These are phyloP conservation scores for Penicillium polonicum DNA, from an alignment of 2,329 filamentous ascomycete genomes.

Conservation along the genomic window DNA sequence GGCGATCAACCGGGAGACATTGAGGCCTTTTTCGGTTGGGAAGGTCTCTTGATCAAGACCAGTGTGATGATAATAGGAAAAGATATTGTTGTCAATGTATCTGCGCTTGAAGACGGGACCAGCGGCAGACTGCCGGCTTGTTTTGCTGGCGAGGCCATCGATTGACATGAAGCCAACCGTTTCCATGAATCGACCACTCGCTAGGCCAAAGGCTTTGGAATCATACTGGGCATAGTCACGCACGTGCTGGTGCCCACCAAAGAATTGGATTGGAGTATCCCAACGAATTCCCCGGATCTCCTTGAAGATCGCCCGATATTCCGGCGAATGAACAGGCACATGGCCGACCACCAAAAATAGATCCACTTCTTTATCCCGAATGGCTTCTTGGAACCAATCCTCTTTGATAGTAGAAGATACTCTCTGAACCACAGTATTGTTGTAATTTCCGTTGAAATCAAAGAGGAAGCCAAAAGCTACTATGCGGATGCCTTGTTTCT, in stretches of 20 bases:
- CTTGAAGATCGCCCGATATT: slow-evolving; percentile 74
- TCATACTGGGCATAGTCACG: slow-evolving; percentile 82
- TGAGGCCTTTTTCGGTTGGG: slow-evolving; percentile 69
- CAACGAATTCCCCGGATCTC: slow-evolving; percentile 74
- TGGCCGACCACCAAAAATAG: slow-evolving; percentile 85
- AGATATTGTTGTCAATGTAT: slow-evolving; percentile 94
- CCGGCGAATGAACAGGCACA: slow-evolving; percentile 75
- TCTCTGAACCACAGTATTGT: slow-evolving; percentile 81
- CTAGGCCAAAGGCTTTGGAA: slow-evolving; percentile 71
- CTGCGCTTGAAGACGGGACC: slow-evolving; percentile 66
- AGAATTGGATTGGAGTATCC: slow-evolving; percentile 84
- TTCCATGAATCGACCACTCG: slow-evolving; percentile 90
- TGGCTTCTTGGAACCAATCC: slow-evolving; percentile 83
- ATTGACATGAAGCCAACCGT: slow-evolving; percentile 93
- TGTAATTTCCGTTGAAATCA: slow-evolving; percentile 85
- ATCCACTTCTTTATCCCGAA: slow-evolving; percentile 75
- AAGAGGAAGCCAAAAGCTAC: slow-evolving; percentile 93
- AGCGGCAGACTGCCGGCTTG: slow-evolving; percentile 30
- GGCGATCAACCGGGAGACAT: slow-evolving; percentile 68
- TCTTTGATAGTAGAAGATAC: slow-evolving; percentile 80
- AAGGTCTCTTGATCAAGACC: slow-evolving; percentile 71
- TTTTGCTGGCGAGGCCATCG: slow-evolving; percentile 56
- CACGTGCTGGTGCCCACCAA: slow-evolving; percentile 87
- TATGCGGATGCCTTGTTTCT: slow-evolving; percentile 79
- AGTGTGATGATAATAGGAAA: slow-evolving; percentile 78